Conservation (phyloP, 192 early-diverging fungal species). For the Coemansia sp. region DNA sequence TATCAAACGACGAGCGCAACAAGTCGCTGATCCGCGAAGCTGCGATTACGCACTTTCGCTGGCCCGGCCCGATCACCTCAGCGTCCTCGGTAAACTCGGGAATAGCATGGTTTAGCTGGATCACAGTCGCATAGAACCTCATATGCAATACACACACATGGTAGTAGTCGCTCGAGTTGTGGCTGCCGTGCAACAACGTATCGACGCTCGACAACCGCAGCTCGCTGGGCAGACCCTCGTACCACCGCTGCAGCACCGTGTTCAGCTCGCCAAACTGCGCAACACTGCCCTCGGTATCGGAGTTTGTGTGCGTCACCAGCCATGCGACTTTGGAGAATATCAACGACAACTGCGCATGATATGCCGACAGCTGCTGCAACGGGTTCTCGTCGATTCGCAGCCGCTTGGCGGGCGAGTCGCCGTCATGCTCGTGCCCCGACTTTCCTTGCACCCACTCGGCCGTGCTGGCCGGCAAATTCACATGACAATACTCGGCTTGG, state of each 20-base stretch:
- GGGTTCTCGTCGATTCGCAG: constrained; percentile 26
- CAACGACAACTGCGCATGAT: constrained; percentile 53
- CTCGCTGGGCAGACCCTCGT: constrained; percentile 55
- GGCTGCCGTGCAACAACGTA: constrained; percentile 34
- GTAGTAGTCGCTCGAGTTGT: constrained; percentile 43
- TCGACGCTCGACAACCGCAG: constrained; percentile 46
- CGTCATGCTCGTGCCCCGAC: constrained; percentile 8
- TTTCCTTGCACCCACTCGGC: constrained; percentile 40
- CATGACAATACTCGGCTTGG: constrained; percentile 54
- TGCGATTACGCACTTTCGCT: constrained; percentile 54
- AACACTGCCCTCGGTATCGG: constrained; percentile 35
- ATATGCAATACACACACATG: constrained; percentile 46
- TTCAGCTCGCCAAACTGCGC: constrained; percentile 52
- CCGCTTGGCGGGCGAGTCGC: constrained; percentile 22
- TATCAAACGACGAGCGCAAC: constrained; percentile 48
- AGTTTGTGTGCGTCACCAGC: constrained; percentile 48
- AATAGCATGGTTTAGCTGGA: constrained; percentile 55
- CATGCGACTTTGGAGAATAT: constrained; percentile 57
- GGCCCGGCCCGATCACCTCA: constrained; percentile 40
- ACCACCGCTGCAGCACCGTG: constrained; percentile 51
- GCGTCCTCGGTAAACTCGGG: constrained; percentile 54
- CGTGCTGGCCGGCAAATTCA: constrained; percentile 41
- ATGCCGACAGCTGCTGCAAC: constrained; percentile 40
- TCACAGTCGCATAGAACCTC: constrained; percentile 48
- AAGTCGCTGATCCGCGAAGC: constrained; percentile 52